Conservation (phyloP, 2,329 filamentous ascomycete species). For the Fusarium sp. region DNA sequence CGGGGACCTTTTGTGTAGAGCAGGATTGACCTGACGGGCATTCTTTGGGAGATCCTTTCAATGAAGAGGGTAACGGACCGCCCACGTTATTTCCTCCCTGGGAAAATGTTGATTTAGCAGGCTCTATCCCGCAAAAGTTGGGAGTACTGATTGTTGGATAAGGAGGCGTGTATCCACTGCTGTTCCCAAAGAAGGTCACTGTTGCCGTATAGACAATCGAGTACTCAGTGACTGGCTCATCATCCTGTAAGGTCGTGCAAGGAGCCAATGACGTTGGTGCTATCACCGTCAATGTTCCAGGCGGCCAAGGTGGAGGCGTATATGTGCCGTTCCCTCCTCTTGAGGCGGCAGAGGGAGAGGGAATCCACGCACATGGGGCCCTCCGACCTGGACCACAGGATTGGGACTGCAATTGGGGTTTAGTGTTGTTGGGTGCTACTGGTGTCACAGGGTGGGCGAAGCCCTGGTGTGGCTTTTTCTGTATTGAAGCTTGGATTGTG, state of each 20-base stretch:
- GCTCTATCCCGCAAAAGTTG: constrained; percentile 51
- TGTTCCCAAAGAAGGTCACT: constrained; percentile 61
- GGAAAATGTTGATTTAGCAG: constrained; percentile 7
- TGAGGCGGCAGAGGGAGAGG: constrained; percentile 24
- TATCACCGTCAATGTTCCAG: constrained; percentile 25
- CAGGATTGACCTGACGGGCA: constrained; percentile 24
- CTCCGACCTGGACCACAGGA: neutral
- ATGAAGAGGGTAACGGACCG: neutral
- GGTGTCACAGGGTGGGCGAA: constrained; percentile 12
- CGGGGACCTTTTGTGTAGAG: constrained; percentile 2
- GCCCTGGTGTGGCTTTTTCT: constrained; percentile 21
- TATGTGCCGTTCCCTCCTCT: constrained; percentile 34
- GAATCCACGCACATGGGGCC: constrained; percentile 10
- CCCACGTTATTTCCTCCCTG: neutral
- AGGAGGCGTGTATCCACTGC: constrained; percentile 60
- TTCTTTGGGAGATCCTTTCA: constrained; percentile 12
- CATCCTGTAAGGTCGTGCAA: constrained; percentile 51
- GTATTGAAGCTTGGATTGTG: constrained; percentile 6
- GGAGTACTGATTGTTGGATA: constrained; percentile 58
- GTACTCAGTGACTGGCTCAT: constrained; percentile 55
- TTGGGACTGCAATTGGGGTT: neutral
- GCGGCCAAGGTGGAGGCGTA: constrained; percentile 15
- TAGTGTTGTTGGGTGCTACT: constrained; percentile 16
- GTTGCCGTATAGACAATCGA: constrained; percentile 63
- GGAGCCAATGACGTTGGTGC: constrained; percentile 38